Evolutionary conservation across 768 basidiomycete genomes (phyloP), one percentile per base, ranked within the genome.

Genomic region (Infundibulicybe gibba): DNA sequence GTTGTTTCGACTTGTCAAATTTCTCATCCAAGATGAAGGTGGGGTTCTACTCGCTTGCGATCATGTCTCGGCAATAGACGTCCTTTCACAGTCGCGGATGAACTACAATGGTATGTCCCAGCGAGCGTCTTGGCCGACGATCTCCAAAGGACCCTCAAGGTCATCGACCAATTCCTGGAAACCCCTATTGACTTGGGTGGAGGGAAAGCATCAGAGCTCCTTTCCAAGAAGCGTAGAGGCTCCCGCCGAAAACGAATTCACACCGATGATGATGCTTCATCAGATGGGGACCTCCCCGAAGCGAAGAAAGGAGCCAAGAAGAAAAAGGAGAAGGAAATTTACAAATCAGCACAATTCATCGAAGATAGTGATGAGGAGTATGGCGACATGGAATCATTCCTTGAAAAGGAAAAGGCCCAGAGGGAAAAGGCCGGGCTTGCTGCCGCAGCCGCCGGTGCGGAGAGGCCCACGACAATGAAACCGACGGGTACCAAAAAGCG

Each of bases 311-410:
- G 80, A 60, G 87, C 88, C 61, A 78, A 79, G 61, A 77, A 83
- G 68, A 71, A 68, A 45, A 88, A 87, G 50, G 71, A 76, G 49
- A 71, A 72, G 52, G 67, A 69, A 48, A 51, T 71, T 49, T 94
- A 89, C 74, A 93, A 92, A 63, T 90, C 87, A 6, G 91, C 90
- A 9, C 86, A 90, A 62, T 90, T 94, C 61, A 93, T 95, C 61
- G 83, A 88, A 59, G 93, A 97, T 66, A 91, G 89, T 51, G 94
- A 97, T 56, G 85, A 74, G 46, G 90, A 91, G 62, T 81, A 81
- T 48, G 88, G 79, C 13, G 84, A 87, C 58, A 85, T 92, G 63
- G 85, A 87, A 42, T 80, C 74, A 5, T 97, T 97, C 75, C 80
- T 93, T 48, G 85, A 75, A 64, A 79, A 75, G 57, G 94, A 95